Evolutionary conservation across 345 rosid species (phyloP), one percentile per base, ranked within the genome.

Genomic region (Murraya koenigii): DNA sequence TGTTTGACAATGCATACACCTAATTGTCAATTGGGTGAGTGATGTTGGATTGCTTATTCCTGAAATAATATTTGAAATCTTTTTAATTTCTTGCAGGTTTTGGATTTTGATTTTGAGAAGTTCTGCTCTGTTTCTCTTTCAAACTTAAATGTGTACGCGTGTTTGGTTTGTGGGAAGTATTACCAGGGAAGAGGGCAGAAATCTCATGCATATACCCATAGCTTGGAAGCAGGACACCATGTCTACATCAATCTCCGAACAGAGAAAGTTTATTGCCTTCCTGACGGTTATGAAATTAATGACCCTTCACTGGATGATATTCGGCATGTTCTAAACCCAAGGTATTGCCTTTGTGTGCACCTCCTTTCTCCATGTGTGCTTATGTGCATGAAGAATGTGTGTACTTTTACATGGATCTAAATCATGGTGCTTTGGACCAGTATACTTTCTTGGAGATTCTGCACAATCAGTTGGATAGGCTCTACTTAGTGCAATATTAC

Each of bases 31-130:
- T 23, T 35, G 23, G 49, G 2, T 28, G 23, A 28, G 41, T 20
- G 38, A 36, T 54, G 39, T 35, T 49, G 26, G 11, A 28, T 52
- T 38, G 26, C 58, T 8, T 64, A 44, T 25, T 69, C 2, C 33
- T 44, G 72, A 69, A 25, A 5, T 20, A 19, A 25, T n/a, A n/a
- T n/a, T 84, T 60, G 32, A n/a, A 39, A 67, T 70, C 30, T 33
- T 22, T 13, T 28, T 60, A 69, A 8, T 54, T 64, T 63, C 25
- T 61, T 80, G 78, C 88, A 93, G 99, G 97, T 94, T 67, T 78
- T 96, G 89, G 97, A 94, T 87, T 97, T 97, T 86, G 98, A 97
- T 86, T 97, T 97, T 66, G 98, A 97, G 92, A 97, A 77, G 88
- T 93, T 90, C 77, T 97, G 98, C 83, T 93, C 98, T 1, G 99